Percentiles rank a stretch among this genome's conserved stretches.
Conservation (phyloP, 352 stramenopile genomes). For the Phytopythium delawarense region DNA sequence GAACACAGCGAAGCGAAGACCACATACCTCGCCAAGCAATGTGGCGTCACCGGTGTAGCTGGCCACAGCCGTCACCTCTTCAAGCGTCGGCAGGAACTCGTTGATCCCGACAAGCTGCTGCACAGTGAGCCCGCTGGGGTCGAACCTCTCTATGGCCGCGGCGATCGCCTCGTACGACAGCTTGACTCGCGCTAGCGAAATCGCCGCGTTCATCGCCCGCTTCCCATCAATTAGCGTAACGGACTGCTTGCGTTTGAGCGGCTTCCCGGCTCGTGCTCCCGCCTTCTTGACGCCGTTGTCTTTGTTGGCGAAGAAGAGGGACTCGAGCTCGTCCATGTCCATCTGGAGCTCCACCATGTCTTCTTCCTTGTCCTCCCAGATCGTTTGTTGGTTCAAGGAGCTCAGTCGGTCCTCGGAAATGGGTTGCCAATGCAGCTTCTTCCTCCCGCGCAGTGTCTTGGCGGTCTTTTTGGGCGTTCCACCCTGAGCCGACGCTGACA, state of each 20-base stretch:
- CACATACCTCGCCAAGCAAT: slow-evolving; percentile 61
- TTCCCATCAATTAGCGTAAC: slow-evolving; percentile 94
- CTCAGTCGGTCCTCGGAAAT: slow-evolving; percentile 82
- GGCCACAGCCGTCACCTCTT: slow-evolving; percentile 86
- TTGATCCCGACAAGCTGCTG: slow-evolving; percentile 87
- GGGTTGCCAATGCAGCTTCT: slow-evolving; percentile 88
- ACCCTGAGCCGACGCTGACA: neutral
- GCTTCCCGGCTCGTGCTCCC: slow-evolving; percentile 20
- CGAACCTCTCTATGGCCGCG: slow-evolving; percentile 63
- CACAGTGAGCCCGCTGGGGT: slow-evolving; percentile 52
- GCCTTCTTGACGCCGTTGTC: slow-evolving; percentile 52
- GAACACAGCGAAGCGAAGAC: neutral
- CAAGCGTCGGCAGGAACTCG: slow-evolving; percentile 92
- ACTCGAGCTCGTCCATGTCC: slow-evolving; percentile 87
- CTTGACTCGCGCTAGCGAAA: slow-evolving; percentile 94
- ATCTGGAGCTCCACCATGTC: slow-evolving; percentile 67
- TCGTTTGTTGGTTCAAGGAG: slow-evolving; percentile 66
- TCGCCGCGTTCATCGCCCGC: slow-evolving; percentile 96
- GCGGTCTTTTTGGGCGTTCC: slow-evolving; percentile 6
- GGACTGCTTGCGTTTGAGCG: slow-evolving; percentile 70
- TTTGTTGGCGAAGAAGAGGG: slow-evolving; percentile 77
- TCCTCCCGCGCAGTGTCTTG: slow-evolving; percentile 44
- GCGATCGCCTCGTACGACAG: slow-evolving; percentile 89
- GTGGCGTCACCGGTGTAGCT: slow-evolving; percentile 70
- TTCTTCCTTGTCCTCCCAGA: slow-evolving; percentile 80